phyloP scores from a whole-genome alignment of 257 asterid genomes.

The Primulina huaijiensis region DNA sequence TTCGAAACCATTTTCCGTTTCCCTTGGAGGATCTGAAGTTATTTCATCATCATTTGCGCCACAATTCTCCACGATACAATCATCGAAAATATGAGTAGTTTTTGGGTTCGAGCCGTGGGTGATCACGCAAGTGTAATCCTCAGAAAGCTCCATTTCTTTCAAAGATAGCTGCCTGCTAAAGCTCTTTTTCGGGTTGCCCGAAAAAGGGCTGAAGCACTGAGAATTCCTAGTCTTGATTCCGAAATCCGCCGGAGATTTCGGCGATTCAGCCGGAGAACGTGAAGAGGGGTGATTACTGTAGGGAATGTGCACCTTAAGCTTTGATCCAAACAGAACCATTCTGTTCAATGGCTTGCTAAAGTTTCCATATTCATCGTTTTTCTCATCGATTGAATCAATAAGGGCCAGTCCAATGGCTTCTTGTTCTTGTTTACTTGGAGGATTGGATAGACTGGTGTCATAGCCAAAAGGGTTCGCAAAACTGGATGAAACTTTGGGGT shows the following conservation, averaged over 20 bases:
- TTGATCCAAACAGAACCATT: constrained; percentile 66
- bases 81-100: constrained; percentile 77
- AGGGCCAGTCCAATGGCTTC: constrained; percentile 75
- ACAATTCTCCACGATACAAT: constrained; percentile 65
- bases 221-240: constrained; percentile 73
- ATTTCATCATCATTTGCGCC: constrained; percentile 28
- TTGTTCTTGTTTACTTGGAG: constrained; percentile 25
- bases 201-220: constrained; percentile 33
- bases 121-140: constrained; percentile 91
- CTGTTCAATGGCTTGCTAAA: constrained; percentile 45
- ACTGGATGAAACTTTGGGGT: constrained; percentile 39
- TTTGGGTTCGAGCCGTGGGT: constrained; percentile 84
- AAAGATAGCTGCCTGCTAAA: constrained; percentile 51
- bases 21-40: constrained; percentile 4
- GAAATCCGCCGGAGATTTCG: constrained; percentile 78
- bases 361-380: constrained; percentile 11
- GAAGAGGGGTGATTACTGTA: constrained; percentile 23
- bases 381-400: constrained; percentile 47
- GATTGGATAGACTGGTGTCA: constrained; percentile 29
- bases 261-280: constrained; percentile 39
- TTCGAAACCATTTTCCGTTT: constrained; percentile 29
- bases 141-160: constrained; percentile 91
- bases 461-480: constrained; percentile 47
- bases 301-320: constrained; percentile 74
- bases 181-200: constrained; percentile 33